Base-by-base conservation (phyloP, 2,329 filamentous ascomycete species). In the Fusarium sp. region DNA sequence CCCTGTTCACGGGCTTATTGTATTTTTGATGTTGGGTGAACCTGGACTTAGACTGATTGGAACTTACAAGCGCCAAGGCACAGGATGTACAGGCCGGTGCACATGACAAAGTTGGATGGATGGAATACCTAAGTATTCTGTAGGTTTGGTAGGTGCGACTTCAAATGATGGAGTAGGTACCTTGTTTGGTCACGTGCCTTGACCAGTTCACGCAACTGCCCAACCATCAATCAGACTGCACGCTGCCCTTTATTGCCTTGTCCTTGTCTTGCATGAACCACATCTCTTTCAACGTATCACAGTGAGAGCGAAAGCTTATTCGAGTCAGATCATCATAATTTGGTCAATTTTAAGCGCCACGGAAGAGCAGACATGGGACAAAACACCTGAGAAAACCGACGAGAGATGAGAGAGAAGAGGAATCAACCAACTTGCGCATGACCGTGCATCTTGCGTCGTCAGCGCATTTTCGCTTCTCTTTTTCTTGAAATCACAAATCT, bases 201-300 rank as follows among this genome's bases (percentile, higher is more conserved):
- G 31, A 4, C 11, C 34, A 17, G 40, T 44, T 45, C 45, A 51
- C 43, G 51, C 28, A 50, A 56, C 28, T 31, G 28, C 10, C 28
- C 36, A 55, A 48, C 46, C 18, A 34, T 44, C 42, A 40, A 44
- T 66, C 61, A 66, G 54, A 61, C 62, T 24, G 48, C 61, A 38
- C 28, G 64, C 33, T 36, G 22, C 20, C 24, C 17, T 45, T 42
- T 18, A 33, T 42, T 40, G 42, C 51, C 43, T 53, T 52, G 46
- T 63, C 57, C 58, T 42, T 67, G 51, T 58, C 55, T 51, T 53
- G 62, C 67, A 69, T 68, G 66, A 70, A 63, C 66, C 26, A 28
- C 26, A 45, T 18, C 42, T 18, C 38, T 20, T 45, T 36, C 40
- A 53, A 22, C 61, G 46, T 54, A 60, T 66, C 62, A 45, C 20